A percentile compares a stretch with the other conserved stretches of the same genome.
phyloP scores from a whole-genome alignment of 768 basidiomycete genomes.

The Heimioporus sp. region DNA sequence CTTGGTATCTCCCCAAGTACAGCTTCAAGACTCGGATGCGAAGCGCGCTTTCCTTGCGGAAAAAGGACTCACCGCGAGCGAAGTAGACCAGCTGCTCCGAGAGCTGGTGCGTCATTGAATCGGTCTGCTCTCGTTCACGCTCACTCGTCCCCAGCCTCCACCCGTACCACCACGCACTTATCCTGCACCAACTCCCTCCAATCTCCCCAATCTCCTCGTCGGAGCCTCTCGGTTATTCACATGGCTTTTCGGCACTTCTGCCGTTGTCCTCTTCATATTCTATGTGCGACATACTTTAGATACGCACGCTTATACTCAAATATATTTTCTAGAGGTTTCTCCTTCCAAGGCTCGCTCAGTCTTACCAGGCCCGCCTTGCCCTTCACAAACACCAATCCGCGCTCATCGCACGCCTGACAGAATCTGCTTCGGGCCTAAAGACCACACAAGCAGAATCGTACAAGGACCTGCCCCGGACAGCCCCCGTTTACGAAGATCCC shows the following conservation, averaged over 20 bases:
- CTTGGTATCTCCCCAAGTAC: conserved; percentile 62
- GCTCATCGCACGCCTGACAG: conserved; percentile 52
- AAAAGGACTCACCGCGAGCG: conserved; percentile 63
- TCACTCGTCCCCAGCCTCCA: conserved; percentile 35
- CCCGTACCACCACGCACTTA: conserved; percentile 70
- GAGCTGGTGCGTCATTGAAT: conserved; percentile 45
- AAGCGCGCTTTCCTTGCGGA: conserved; percentile 67
- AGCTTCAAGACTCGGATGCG: conserved; percentile 49
- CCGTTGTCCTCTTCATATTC: conserved; percentile 57
- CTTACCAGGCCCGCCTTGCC: conserved; percentile 59
- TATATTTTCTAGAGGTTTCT: conserved; percentile 53
- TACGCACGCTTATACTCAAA: conserved; percentile 5
- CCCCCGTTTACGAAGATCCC: conserved; percentile 47
- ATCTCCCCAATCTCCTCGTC: conserved; percentile 62
- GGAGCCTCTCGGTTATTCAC: conserved; percentile 57
- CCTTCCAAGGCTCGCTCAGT: conserved; percentile 60
- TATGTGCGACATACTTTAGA: conserved; percentile 45
- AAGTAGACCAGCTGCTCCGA: conserved; percentile 57
- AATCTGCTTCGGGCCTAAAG: conserved; percentile 55
- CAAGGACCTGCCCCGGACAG: conserved; percentile 54
- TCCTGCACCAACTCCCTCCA: conserved; percentile 66
- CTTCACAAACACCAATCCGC: conserved; percentile 58
- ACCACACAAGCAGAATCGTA: conserved; percentile 53
- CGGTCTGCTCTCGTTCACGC: neutral
- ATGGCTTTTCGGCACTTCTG: conserved; percentile 68